Evolutionary conservation across 805 yeast species (phyloP).

Genomic region (Kodamaea sagamina): DNA sequence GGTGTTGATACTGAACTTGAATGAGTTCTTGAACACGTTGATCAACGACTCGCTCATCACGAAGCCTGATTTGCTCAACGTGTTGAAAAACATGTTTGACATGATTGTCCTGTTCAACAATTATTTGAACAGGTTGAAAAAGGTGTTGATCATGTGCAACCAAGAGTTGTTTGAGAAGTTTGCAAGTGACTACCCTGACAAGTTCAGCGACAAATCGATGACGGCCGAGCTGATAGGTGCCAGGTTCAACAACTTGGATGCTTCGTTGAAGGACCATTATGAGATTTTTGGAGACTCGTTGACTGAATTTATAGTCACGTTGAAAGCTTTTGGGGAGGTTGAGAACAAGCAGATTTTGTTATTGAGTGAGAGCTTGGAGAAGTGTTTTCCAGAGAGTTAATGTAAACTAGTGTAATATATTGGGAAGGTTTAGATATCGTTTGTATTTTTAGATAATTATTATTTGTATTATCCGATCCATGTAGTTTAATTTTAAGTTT

Average conservation of each 20-base stretch:
- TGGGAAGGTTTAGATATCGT: too few relatives aligned
- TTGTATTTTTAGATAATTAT: too few relatives aligned
- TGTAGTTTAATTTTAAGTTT: too few relatives aligned
- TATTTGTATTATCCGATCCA: too few relatives aligned
- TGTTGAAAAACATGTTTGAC: slow-evolving; percentile 47
- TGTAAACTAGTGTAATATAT: slow-evolving; percentile 6
- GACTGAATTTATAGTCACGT: slow-evolving; percentile 46
- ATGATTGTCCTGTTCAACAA: slow-evolving; percentile 50
- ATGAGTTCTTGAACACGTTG: slow-evolving; percentile 60
- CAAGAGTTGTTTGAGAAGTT: slow-evolving; percentile 45
- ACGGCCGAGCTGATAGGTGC: slow-evolving; percentile 41
- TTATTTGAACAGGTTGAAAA: slow-evolving; percentile 54
- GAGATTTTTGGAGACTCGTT: slow-evolving; percentile 48
- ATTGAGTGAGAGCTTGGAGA: slow-evolving; percentile 46
- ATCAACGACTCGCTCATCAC: slow-evolving; percentile 69
- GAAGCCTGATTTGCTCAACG: slow-evolving; percentile 51
- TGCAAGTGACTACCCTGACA: slow-evolving; percentile 34
- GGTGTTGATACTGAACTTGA: slow-evolving; percentile 49
- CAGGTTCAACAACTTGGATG: slow-evolving; percentile 43
- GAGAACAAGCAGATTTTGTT: slow-evolving; percentile 49
- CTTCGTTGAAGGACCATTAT: slow-evolving; percentile 43
- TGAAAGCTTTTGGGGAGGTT: slow-evolving; percentile 49
- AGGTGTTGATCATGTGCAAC: slow-evolving; percentile 53
- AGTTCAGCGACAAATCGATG: slow-evolving; percentile 40
- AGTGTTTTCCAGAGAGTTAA: slow-evolving; percentile 29